Base-by-base conservation (phyloP, 108 stramenopile species). In the Pinguiococcus pyrenoidosus region DNA sequence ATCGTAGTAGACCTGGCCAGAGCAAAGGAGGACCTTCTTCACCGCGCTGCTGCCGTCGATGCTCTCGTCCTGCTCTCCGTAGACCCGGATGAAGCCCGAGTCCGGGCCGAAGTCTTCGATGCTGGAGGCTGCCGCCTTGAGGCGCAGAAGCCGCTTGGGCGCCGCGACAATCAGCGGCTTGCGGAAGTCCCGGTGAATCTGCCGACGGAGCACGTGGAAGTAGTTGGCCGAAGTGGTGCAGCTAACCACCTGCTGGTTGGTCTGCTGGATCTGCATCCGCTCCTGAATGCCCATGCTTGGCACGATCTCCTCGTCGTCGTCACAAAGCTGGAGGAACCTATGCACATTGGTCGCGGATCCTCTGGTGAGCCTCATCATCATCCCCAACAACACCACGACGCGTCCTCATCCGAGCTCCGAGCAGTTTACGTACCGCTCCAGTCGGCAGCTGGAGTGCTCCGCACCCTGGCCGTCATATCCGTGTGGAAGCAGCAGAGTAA, bases 391-490 rank as follows among this genome's bases (percentile, higher is more conserved):
- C 13, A n/a, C n/a, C n/a, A n/a, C n/a, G n/a, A n/a, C n/a, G n/a
- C n/a, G n/a, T n/a, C n/a, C n/a, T n/a, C n/a, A n/a, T n/a, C n/a
- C n/a, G n/a, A n/a, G n/a, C n/a, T n/a, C n/a, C n/a, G n/a, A n/a
- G n/a, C n/a, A n/a, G n/a, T n/a, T n/a, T n/a, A n/a, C n/a, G n/a
- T n/a, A n/a, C n/a, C 96, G 81, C 66, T 99, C 96, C 14, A 94
- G 42, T 34, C 96, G 85, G 72, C 92, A 92, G 51, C 77, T 78
- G n/a, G 84, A 86, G 67, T 99, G 96, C 56, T 99, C 96, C 17
- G 96, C 85, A 13, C 96, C 96, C 76, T 92, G 90, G 10, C 96
- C 96, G 65, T 95, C 92, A 73, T 90, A 96, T 12, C 96, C 96
- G 61, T 94, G 93, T 10, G 96, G 96, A 42, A 99, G 69, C 29